phyloP scores from a whole-genome alignment of 2,329 filamentous ascomycete species.

The Chaetothyriales sp. region DNA sequence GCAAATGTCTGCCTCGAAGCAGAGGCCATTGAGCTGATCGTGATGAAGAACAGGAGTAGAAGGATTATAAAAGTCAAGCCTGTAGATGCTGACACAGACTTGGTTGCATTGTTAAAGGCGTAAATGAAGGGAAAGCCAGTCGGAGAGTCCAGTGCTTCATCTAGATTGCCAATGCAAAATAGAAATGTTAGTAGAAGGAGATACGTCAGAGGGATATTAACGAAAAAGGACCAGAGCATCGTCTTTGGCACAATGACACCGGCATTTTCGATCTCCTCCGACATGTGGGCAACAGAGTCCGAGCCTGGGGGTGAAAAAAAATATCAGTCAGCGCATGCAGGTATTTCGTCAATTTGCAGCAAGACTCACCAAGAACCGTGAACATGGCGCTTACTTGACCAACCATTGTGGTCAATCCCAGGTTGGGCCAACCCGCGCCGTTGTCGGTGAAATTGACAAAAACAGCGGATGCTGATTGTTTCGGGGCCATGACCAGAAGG shows the following conservation, averaged over 20 bases:
- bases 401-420: constrained; percentile 2
- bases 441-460: constrained; percentile 24
- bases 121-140: constrained; percentile 28
- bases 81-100: constrained; percentile 21
- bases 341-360: not conserved
- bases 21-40: constrained; percentile 24
- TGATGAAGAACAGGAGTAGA: constrained; percentile 24
- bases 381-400: constrained; percentile 3
- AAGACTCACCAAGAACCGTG: constrained; percentile 1
- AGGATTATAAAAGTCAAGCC: constrained; percentile 27
- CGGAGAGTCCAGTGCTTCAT: constrained; percentile 16
- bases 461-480: constrained; percentile 17
- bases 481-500: constrained; percentile 22
- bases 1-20: constrained; percentile 28
- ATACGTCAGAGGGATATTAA: constrained; percentile 25
- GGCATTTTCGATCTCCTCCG: constrained; percentile 28
- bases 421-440: constrained; percentile 13
- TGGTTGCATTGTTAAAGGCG: constrained; percentile 26
- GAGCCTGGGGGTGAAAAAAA: constrained; percentile 1
- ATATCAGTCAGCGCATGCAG: not conserved
- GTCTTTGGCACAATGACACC: constrained; percentile 23
- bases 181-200: constrained; percentile 25
- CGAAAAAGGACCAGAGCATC: constrained; percentile 24
- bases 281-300: constrained; percentile 26
- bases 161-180: constrained; percentile 25